Conservation (phyloP, 1,139 yeast species). For the Scheffersomyces segobiensis region DNA sequence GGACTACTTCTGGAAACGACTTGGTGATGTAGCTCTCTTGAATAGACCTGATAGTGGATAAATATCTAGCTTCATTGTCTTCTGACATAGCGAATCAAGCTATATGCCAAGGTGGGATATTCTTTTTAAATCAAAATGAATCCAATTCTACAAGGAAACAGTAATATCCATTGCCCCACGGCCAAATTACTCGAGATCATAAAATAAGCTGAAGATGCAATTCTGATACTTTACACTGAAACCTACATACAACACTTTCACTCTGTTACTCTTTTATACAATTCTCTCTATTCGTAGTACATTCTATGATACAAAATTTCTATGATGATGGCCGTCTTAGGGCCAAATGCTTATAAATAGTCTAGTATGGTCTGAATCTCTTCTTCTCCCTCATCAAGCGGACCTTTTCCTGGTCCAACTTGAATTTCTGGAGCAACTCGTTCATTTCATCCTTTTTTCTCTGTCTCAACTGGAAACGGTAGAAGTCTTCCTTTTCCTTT, state of each 20-base stretch:
- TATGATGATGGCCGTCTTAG: neutral
- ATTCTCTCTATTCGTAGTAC: neutral
- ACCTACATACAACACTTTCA: neutral
- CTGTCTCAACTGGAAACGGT: constrained; percentile 94
- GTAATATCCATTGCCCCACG: too few relatives aligned
- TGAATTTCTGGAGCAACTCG: constrained; percentile 77
- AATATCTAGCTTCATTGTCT: neutral
- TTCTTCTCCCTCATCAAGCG: constrained; percentile 75
- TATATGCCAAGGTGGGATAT: neutral
- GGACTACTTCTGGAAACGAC: constrained; percentile 18
- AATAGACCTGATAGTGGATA: constrained; percentile 3
- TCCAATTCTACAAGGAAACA: neutral
- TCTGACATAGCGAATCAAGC: neutral
- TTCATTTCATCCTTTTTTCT: constrained; percentile 91
- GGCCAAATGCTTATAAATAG: neutral
- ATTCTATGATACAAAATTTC: neutral
- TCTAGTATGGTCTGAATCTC: constrained; percentile 78
- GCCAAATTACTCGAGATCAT: neutral
- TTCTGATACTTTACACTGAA: too few relatives aligned
- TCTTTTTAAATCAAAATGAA: neutral
- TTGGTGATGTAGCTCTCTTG: constrained; percentile 19
- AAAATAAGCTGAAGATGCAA: too few relatives aligned
- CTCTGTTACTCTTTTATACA: neutral
- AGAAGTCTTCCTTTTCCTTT: constrained; percentile 89
- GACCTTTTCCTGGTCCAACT: constrained; percentile 86